A percentile compares a stretch with the other conserved stretches of the same genome.
These are phyloP conservation scores for Stevia rebaudiana DNA, from an alignment of 140 eudicot species.

Conservation along the genomic window DNA sequence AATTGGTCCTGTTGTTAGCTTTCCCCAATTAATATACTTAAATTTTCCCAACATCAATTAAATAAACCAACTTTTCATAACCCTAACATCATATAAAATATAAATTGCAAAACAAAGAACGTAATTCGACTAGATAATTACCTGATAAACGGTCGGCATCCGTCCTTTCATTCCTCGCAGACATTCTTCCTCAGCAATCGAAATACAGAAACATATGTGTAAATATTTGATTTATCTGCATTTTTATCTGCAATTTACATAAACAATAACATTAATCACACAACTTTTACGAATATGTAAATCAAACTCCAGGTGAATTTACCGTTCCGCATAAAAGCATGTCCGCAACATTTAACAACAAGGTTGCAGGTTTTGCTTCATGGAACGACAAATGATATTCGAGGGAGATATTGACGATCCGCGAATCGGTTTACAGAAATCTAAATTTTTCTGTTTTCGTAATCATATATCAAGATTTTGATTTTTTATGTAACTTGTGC, in stretches of 20 bases:
- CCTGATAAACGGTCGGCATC: conserved; percentile 19
- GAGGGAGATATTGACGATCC: conserved; percentile 8
- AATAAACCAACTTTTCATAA: conserved; percentile 1
- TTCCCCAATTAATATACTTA: neutral
- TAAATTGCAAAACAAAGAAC: neutral
- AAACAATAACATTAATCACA: neutral
- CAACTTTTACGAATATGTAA: neutral
- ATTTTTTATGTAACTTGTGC: conserved; percentile 18
- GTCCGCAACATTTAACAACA: conserved; percentile 16
- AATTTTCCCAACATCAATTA: conserved; percentile 3
- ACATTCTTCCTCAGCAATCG: conserved; percentile 26
- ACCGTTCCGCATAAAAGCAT: conserved; percentile 23
- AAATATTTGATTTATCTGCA: conserved; percentile 25
- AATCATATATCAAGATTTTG: conserved; percentile 6
- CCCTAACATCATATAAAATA: conserved; percentile 6
- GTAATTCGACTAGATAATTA: neutral
- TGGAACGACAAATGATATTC: neutral
- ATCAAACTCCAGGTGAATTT: conserved; percentile 8
- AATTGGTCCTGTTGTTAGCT: neutral
- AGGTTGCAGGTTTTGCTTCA: conserved; percentile 3
- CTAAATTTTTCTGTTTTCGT: conserved; percentile 6
- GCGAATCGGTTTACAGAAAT: neutral
- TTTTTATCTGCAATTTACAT: conserved; percentile 19
- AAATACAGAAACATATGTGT: conserved; percentile 9
- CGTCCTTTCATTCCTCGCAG: conserved; percentile 15